Percentiles rank a stretch among this genome's conserved stretches.
phyloP scores from a whole-genome alignment of 1,139 yeast species.

The Candida sp. region DNA sequence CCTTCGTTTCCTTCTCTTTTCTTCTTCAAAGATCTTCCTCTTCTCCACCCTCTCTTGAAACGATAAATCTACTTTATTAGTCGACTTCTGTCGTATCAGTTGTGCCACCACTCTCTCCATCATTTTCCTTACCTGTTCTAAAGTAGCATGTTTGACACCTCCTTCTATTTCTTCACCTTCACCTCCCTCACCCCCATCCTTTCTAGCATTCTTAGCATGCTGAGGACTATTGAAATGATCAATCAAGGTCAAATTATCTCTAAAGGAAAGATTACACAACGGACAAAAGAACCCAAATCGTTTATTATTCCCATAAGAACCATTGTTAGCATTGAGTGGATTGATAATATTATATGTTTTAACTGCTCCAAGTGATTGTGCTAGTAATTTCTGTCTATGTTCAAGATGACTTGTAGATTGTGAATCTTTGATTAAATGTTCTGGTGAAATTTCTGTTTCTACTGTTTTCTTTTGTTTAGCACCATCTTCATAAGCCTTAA shows the following conservation, averaged over 20 bases:
- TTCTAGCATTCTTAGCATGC: slow-evolving; percentile 37
- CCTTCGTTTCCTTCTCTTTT: slow-evolving; percentile 25
- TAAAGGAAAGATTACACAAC: slow-evolving; percentile 71
- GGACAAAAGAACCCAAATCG: slow-evolving; percentile 84
- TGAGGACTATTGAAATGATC: slow-evolving; percentile 80
- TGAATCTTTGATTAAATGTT: slow-evolving; percentile 10
- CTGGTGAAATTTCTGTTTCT: slow-evolving; percentile 2
- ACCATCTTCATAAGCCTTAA: slow-evolving; percentile 54
- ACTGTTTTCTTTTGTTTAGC: slow-evolving; percentile 29
- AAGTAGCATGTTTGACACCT: slow-evolving; percentile 30
- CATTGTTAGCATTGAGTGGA: slow-evolving; percentile 15
- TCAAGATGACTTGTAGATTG: slow-evolving; percentile 20
- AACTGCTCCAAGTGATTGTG: slow-evolving; percentile 31
- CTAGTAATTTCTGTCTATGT: slow-evolving; percentile 30
- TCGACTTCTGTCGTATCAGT: slow-evolving; percentile 15
- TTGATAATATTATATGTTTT: slow-evolving; percentile 32
- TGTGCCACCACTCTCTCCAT: slow-evolving; percentile 28
- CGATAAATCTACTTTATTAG: slow-evolving; percentile 10
- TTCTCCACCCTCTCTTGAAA: slow-evolving; percentile 43
- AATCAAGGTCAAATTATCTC: slow-evolving; percentile 75
- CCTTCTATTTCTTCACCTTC: slow-evolving; percentile 23
- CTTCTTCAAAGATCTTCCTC: slow-evolving; percentile 39
- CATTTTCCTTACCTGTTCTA: slow-evolving; percentile 28
- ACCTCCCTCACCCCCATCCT: slow-evolving; percentile 7
- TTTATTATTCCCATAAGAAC: slow-evolving; percentile 39